These are phyloP conservation scores for Pichia nanzhaoensis DNA, from an alignment of 805 yeast genomes.

Conservation along the genomic window DNA sequence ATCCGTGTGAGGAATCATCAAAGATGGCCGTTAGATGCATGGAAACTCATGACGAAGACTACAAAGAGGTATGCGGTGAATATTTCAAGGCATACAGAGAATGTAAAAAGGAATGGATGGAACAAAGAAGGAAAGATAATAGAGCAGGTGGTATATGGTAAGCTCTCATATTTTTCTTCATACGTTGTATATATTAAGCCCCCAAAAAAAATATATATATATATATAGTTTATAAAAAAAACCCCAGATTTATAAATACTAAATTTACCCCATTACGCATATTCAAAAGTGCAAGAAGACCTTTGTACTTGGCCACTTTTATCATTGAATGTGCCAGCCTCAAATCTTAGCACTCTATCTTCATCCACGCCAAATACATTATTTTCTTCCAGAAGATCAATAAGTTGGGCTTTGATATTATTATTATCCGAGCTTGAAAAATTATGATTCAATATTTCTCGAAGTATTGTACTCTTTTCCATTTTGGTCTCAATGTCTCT, in stretches of 20 bases:
- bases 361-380: conserved; percentile 20
- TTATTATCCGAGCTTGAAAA: neutral
- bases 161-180: neutral
- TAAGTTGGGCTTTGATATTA: conserved; percentile 17
- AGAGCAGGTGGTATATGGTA: conserved; percentile 29
- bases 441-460: neutral
- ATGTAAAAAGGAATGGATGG: conserved; percentile 74
- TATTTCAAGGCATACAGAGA: conserved; percentile 92
- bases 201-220: neutral
- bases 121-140: conserved; percentile 25
- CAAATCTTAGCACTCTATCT: conserved; percentile 19
- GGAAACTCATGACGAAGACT: conserved; percentile 68
- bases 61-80: conserved; percentile 58
- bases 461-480: neutral
- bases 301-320: conserved; percentile 16
- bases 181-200: neutral
- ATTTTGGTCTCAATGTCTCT: neutral
- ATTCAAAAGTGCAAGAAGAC: conserved; percentile 22
- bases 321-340: conserved; percentile 10
- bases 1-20: conserved; percentile 88
- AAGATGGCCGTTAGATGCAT: conserved; percentile 82
- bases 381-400: conserved; percentile 21
- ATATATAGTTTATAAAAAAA: neutral
- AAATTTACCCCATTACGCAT: conserved; percentile 5
- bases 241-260: neutral